Base-by-base conservation (phyloP, 139 green algal genomes). In the Chlorella sp. region DNA sequence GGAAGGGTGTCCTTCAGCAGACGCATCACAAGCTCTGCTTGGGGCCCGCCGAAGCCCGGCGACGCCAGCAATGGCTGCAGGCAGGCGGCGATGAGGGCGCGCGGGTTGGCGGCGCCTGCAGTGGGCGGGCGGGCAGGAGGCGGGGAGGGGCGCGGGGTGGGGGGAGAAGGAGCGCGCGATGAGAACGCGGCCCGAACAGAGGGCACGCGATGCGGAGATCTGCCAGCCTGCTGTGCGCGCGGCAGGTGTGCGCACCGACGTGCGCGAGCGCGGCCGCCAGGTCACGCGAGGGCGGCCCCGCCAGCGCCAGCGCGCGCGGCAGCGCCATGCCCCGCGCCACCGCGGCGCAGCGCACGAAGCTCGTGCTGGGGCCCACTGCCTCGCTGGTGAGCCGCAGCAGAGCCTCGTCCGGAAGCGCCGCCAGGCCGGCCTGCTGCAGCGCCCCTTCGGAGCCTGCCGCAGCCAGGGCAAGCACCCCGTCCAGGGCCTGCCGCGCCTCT, bases 81-180 rank as follows among this genome's bases (percentile, higher is more conserved):
- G 53, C 69, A 75, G 14, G 69, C 38, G 0, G 38, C 38, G 1
- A 33, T 42, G 53, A 42, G 66, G 14, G 69, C 69, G 15, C 43
- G 69, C 2, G 69, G 69, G 38, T 75, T 75, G 35, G 31, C 27
- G 11, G 69, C 31, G 53, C 31, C 69, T 75, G 69, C 69, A 43
- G 3, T n/a, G n/a, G 53, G 53, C 19, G 29, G 23, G 19, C 11
- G 29, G 23, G 19, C 17, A 61, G 23, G 19, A 17, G 53, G 14
- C 29, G 53, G 53, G 53, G 53, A 19, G 23, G 51, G 31, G 9
- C 19, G 31, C n/a, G 46, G 45, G 45, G 15, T 5, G 8, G 11
- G 51, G 38, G 7, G 58, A n/a, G 38, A 31, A 31, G 58, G n/a
- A 42, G 58, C 25, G 29, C 31, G 31, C 58, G 25, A 11, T 43